Percentiles rank a stretch among this genome's conserved stretches.
Evolutionary conservation across 1,139 yeast species (phyloP).

Genomic region (Scheffersomyces quercinus): DNA sequence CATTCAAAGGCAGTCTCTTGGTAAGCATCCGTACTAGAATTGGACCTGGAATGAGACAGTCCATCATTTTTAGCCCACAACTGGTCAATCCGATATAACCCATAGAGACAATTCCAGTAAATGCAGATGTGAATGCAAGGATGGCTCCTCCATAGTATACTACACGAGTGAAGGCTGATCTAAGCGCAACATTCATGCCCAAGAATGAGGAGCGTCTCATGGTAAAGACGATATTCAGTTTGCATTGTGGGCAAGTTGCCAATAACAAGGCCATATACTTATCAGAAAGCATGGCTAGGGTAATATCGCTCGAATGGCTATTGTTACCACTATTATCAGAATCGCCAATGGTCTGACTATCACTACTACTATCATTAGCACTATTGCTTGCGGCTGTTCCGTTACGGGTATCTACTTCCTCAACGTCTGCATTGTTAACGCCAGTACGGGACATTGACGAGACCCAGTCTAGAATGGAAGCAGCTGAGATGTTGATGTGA

Average conservation of each 20-base stretch:
- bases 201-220: slow-evolving; percentile 33
- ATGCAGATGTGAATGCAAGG: slow-evolving; percentile 41
- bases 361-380: neutral
- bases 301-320: neutral
- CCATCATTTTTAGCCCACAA: slow-evolving; percentile 43
- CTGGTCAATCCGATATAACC: slow-evolving; percentile 45
- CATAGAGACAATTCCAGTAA: slow-evolving; percentile 44
- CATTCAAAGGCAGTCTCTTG: slow-evolving; percentile 6
- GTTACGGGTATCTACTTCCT: neutral
- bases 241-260: slow-evolving; percentile 49
- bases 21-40: slow-evolving; percentile 32
- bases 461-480: slow-evolving; percentile 21
- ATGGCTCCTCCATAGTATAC: slow-evolving; percentile 35
- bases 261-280: slow-evolving; percentile 18
- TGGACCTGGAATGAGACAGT: slow-evolving; percentile 37
- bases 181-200: slow-evolving; percentile 20
- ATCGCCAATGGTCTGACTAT: neutral
- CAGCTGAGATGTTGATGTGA: slow-evolving; percentile 20
- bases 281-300: neutral
- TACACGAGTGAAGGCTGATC: slow-evolving; percentile 21
- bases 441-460: slow-evolving; percentile 7
- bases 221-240: slow-evolving; percentile 35
- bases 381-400: neutral
- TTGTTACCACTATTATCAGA: neutral
- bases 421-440: neutral